A percentile compares a stretch with the other conserved stretches of the same genome.
These are phyloP conservation scores for Pseudoneurospora amorphoporcata DNA, from an alignment of 495 filamentous ascomycete species.

Conservation along the genomic window DNA sequence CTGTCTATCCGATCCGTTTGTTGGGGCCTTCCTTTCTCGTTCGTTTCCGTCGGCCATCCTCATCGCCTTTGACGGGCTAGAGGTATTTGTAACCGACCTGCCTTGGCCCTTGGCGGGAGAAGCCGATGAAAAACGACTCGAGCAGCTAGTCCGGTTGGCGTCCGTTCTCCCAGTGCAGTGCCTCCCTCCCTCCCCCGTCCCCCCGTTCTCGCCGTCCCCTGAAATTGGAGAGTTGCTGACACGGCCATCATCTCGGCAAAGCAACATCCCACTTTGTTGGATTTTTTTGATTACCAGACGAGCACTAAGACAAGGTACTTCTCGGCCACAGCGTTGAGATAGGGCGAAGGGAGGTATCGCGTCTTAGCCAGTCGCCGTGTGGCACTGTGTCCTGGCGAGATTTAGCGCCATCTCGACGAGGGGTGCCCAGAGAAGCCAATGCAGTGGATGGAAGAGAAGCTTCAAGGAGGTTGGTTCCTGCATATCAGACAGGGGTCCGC, in stretches of 20 bases:
- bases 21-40: neutral
- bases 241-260: neutral
- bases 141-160: neutral
- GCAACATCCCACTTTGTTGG: neutral
- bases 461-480: neutral
- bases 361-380: neutral
- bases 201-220: neutral
- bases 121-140: neutral
- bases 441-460: neutral
- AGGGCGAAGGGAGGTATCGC: neutral
- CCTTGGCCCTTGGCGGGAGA: neutral
- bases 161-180: neutral
- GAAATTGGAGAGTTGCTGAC: neutral
- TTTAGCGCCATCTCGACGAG: neutral
- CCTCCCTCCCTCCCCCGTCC: neutral
- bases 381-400: neutral
- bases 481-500: neutral
- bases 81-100: neutral
- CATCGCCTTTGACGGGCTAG: neutral
- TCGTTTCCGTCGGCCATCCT: neutral
- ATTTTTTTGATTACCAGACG: neutral
- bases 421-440: neutral
- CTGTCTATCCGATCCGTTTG: neutral
- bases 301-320: neutral
- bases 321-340: neutral